Evolutionary conservation across 345 rosid genomes (phyloP), one percentile per base, ranked within the genome.

Genomic region (Cardamine occulta): DNA sequence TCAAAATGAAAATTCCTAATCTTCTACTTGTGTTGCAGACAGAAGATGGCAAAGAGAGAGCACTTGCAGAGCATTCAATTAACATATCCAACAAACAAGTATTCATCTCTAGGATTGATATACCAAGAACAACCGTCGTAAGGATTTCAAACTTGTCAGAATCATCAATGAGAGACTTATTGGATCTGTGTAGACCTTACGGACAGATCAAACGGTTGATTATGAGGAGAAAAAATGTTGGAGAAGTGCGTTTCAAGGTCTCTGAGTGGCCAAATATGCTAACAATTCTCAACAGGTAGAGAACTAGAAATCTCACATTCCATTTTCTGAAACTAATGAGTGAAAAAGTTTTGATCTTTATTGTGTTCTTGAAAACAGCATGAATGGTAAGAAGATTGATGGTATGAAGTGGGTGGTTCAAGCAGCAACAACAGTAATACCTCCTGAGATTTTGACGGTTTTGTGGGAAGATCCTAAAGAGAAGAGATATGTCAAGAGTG

Each of bases 241-340:
- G 21, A 19, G 87, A 84, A 63, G 85, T 81, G 63, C 48, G 13
- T 44, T 84, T 65, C 52, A 45, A 68, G 58, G 37, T 74, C 45
- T 68, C 66, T 66, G 85, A 81, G 55, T 84, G 85, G 87, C 82
- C 87, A 56, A 84, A 84, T 66, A 79, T 84, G 87, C 71, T 79
- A 55, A 56, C 76, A 8, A 81, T 81, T 71, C 53, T 84, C 54
- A 81, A 84, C 62, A 79, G 83, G 85, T 72, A 24, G 7, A 24
- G 7, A 35, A 70, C 45, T 5, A 8, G 7, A 15, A 59, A 26
- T 40, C 42, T n/a, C n/a, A n/a, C n/a, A n/a, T n/a, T n/a, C n/a
- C n/a, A n/a, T 5, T 35, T 49, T 3, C 17, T 57, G 14, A 26
- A 34, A n/a, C 17, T n/a, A 44, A 65, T 7, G 9, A 21, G 35